These are phyloP conservation scores for Malassezia japonica DNA, from an alignment of 1,284 basidiomycete species.

Conservation along the genomic window DNA sequence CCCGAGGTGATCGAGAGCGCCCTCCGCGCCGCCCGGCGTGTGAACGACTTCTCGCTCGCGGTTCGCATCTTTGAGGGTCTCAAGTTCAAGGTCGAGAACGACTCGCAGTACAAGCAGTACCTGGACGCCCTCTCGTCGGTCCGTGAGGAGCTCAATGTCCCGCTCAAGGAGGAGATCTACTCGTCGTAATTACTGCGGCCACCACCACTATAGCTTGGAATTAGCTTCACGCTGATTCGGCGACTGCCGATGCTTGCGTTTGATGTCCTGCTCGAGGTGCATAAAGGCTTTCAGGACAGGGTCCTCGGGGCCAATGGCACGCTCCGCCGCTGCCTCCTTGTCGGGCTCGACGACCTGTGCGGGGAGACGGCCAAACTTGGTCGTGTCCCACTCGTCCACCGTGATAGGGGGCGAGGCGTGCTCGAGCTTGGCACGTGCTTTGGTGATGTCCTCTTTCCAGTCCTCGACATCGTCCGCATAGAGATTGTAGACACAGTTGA, in stretches of 20 bases:
- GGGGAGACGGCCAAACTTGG: constrained; percentile 33
- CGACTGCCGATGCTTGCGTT: neutral
- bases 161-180: constrained; percentile 44
- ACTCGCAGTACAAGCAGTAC: constrained; percentile 47
- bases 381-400: constrained; percentile 59
- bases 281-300: constrained; percentile 41
- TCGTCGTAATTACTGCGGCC: constrained; percentile 6
- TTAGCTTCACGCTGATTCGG: neutral
- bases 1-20: constrained; percentile 81
- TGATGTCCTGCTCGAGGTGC: constrained; percentile 38
- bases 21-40: constrained; percentile 74
- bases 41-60: constrained; percentile 93
- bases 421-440: constrained; percentile 55
- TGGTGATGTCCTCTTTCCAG: constrained; percentile 57
- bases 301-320: constrained; percentile 31
- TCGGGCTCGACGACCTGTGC: neutral
- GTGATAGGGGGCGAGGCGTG: constrained; percentile 53
- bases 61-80: constrained; percentile 72
- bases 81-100: constrained; percentile 47
- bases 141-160: constrained; percentile 39
- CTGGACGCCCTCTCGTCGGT: constrained; percentile 40
- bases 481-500: constrained; percentile 75
- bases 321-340: constrained; percentile 21
- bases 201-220: constrained; percentile 2
- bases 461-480: constrained; percentile 66